phyloP scores from a whole-genome alignment of 129 eudicot genomes.

The Pseudognaphalium luteoalbum region DNA sequence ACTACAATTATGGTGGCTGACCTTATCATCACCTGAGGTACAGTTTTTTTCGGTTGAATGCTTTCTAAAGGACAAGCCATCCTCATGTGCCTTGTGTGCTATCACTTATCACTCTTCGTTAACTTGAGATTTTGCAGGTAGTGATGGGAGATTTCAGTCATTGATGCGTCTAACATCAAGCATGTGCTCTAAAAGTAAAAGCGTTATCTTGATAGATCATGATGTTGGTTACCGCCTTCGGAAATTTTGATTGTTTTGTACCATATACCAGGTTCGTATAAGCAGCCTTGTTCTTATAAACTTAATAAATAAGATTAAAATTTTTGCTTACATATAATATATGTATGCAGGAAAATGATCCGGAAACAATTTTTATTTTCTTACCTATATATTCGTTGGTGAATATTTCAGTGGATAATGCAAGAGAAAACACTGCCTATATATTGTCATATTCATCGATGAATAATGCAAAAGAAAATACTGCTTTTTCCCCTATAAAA shows the following conservation, averaged over 20 bases:
- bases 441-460: too few species aligned
- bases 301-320: not conserved
- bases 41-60: constrained; percentile 21
- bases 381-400: not conserved
- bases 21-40: not conserved
- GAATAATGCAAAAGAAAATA: too few species aligned
- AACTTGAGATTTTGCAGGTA: constrained; percentile 30
- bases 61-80: constrained; percentile 26
- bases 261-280: constrained; percentile 10
- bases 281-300: constrained; percentile 1
- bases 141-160: constrained; percentile 18
- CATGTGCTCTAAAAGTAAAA: constrained; percentile 33
- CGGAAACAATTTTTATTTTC: not conserved
- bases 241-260: constrained; percentile 14
- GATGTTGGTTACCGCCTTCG: constrained; percentile 9
- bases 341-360: not conserved
- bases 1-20: constrained; percentile 19
- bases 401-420: too few species aligned
- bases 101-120: constrained; percentile 22
- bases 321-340: not conserved
- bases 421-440: too few species aligned
- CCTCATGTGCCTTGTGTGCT: constrained; percentile 35
- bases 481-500: too few species aligned
- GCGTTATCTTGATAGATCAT: constrained; percentile 2
- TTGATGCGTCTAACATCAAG: constrained; percentile 31